Percentiles rank a stretch among this genome's conserved stretches.
Conservation (phyloP, 2,329 filamentous ascomycete genomes). For the Xylariaceae sp. region DNA sequence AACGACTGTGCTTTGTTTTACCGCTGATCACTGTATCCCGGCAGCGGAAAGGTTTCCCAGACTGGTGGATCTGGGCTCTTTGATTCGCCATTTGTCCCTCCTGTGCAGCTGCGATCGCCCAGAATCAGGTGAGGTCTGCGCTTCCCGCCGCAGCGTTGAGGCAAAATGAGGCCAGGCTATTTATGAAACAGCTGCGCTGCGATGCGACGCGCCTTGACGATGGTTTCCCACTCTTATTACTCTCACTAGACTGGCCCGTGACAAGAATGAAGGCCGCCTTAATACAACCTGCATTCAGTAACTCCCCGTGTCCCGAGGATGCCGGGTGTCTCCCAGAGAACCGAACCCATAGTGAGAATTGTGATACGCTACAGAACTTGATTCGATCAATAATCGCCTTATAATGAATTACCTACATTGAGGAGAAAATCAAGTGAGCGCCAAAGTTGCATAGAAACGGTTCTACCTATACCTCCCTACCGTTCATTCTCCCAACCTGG, state of each 20-base stretch:
- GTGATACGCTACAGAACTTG: too few species aligned
- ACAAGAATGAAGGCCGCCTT: too few species aligned
- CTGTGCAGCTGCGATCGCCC: slow-evolving; percentile 37
- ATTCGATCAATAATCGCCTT: too few species aligned
- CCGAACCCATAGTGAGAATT: too few species aligned
- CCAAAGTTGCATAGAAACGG: too few species aligned
- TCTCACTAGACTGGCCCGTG: not conserved
- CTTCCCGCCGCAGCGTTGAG: slow-evolving; percentile 30
- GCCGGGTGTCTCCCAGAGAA: too few species aligned
- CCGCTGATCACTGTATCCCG: slow-evolving; percentile 25
- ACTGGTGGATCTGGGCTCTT: slow-evolving; percentile 6
- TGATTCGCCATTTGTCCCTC: slow-evolving; percentile 23
- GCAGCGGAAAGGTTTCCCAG: slow-evolving; percentile 14
- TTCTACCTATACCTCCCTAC: too few species aligned
- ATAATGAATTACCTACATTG: too few species aligned
- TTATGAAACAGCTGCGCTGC: slow-evolving; percentile 33
- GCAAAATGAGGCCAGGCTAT: slow-evolving; percentile 35
- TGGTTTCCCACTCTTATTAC: not conserved
- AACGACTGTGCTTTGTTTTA: slow-evolving; percentile 39
- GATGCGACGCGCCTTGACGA: slow-evolving; percentile 14
- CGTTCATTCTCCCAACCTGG: too few species aligned
- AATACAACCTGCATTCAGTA: too few species aligned
- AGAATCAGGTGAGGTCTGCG: slow-evolving; percentile 39
- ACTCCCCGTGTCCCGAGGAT: too few species aligned
- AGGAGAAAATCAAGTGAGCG: too few species aligned